Base-by-base conservation (phyloP, 768 basidiomycete species). In the Mycena rebaudengoi region DNA sequence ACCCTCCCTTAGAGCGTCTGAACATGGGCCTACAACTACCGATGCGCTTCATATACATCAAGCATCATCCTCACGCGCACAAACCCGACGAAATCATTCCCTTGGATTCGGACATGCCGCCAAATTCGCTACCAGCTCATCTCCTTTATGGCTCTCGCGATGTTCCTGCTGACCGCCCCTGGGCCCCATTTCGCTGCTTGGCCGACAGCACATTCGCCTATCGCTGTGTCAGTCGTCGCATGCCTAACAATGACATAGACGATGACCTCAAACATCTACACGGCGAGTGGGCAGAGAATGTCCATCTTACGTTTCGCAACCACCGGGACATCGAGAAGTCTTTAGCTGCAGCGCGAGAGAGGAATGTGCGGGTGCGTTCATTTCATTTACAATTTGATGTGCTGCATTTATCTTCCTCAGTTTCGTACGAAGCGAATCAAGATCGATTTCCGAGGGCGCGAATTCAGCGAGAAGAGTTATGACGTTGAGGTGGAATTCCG, bases 401-500 rank as follows among this genome's bases (percentile, higher is more conserved):
- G 5, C 21, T 11, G 32, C 20, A 13, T 12, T 5, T 30, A 35
- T 16, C 35, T 37, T 33, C 16, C 11, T 46, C 28, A 71, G 70
- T 71, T 71, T 48, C 26, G 28, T 2, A n/a, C 23, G 14, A 55
- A 51, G 40, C 33, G 29, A 14, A 23, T 71, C n/a, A 18, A 23
- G 12, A 39, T 61, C 14, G 58, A 49, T 1, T 70, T 65, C 35
- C 33, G 64, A 29, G 61, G 67, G 7, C n/a, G 20, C 21, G 6
- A 23, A 5, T 30, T 59, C 21, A 46, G 52, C 14, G 60, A 52
- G n/a, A n/a, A n/a, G n/a, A 35, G 7, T 1, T 64, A 66, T 32
- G 33, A 39, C 3, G 64, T 63, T 14, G 55, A 70, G 1, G 56
- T 70, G 23, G 44, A 63, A 7, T 70, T 69, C 35, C 60, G 64